Evolutionary conservation across 192 early-diverging fungal species (phyloP).

Genomic region (Coemansia asiatica): DNA sequence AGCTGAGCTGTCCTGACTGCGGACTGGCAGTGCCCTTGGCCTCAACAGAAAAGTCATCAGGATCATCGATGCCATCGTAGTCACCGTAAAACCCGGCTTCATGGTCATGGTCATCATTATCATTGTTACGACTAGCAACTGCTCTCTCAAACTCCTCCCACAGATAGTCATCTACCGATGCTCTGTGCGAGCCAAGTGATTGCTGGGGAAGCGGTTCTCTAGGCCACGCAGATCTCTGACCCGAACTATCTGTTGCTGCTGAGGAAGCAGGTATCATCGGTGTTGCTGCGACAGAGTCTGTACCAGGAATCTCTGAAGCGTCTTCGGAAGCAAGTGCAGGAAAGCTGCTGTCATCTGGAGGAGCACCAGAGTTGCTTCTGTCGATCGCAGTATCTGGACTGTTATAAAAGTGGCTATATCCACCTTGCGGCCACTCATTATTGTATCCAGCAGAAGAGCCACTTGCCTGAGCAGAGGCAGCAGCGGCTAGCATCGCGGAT

Average conservation of each 20-base stretch:
- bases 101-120: slow-evolving; percentile 1
- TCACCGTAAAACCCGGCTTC: slow-evolving; percentile 8
- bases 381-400: not conserved
- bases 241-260: not conserved
- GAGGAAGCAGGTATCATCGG: not conserved
- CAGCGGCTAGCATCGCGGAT: slow-evolving; percentile 24
- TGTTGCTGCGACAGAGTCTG: not conserved
- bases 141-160: slow-evolving; percentile 50
- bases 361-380: not conserved
- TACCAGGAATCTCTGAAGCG: not conserved
- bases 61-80: slow-evolving; percentile 8
- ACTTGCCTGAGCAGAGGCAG: slow-evolving; percentile 15
- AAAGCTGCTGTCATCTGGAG: slow-evolving; percentile 35
- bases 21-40: slow-evolving; percentile 14
- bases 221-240: slow-evolving; percentile 26
- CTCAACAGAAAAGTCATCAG: slow-evolving; percentile 23
- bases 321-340: slow-evolving; percentile 23
- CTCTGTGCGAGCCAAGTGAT: not conserved
- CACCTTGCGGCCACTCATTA: slow-evolving; percentile 12
- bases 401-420: not conserved
- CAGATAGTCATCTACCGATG: slow-evolving; percentile 12
- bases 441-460: slow-evolving; percentile 6
- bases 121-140: slow-evolving; percentile 1
- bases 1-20: not conserved
- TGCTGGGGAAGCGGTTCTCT: slow-evolving; percentile 20